Evolutionary conservation across 2,329 filamentous ascomycete species (phyloP), one percentile per base, ranked within the genome.

Genomic region (Aspergillus calidoustus): DNA sequence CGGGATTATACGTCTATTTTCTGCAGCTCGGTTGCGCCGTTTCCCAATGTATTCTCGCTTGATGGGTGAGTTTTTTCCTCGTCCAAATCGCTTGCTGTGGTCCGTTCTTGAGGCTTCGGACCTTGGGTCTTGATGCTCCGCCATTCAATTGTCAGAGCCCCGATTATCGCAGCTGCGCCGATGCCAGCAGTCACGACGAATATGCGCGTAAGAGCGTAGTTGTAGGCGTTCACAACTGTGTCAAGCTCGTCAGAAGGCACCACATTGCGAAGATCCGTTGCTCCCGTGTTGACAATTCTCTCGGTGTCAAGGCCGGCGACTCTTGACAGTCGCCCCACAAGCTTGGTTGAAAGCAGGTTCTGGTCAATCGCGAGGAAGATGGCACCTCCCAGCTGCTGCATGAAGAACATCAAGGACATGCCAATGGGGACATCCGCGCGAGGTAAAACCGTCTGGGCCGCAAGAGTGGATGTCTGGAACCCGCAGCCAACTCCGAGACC

Each of bases 351-450:
- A 15, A 66, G 31, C 0, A 66, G 30, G 5, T 61, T 57, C 44
- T 72, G 63, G 6, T 65, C 57, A 4, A 57, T 47, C 3, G 57
- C 74, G 11, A 79, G 65, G 38, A 77, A 78, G 22, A 80, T 63
- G 0, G 76, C 64, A n/a, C 76, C 77, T 1, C 76, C 77, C 0
- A 79, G 67, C 1, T 73, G 74, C 54, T 77, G 74, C 25, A 69
- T 59, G 34, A 79, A 78, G 58, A 77, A 72, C 38, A 78, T 67
- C 0, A 77, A 61, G 0, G 76, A 69, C 9, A 73, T 71, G 7
- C 76, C 77, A 11, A 70, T 72, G 1, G 77, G 71, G 3, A 79
- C 69, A 31, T 79, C 76, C 19, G 61, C 66, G 9, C 64, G 41
- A 11, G 70, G 62, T 11, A 79, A 70, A 4, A 62, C 60, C 0